These are phyloP conservation scores for Botryotinia narcissicola DNA, from an alignment of 2,329 filamentous ascomycete genomes.

Conservation along the genomic window DNA sequence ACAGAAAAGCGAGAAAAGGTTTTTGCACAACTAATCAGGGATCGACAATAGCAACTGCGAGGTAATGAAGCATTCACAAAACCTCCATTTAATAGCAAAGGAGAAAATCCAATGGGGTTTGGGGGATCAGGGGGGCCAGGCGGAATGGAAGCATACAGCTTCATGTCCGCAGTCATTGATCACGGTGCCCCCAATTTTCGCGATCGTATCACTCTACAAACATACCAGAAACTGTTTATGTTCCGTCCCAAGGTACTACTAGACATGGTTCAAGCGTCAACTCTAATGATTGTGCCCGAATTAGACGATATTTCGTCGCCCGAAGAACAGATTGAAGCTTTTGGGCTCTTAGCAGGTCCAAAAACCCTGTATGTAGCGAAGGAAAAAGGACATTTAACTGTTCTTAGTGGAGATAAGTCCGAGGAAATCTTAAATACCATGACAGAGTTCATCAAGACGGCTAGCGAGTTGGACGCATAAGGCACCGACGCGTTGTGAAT, in stretches of 20 bases:
- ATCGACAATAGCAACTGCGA: constrained; percentile 4
- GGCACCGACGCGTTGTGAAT: background rate
- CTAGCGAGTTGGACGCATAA: background rate
- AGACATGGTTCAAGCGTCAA: background rate
- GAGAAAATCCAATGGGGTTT: background rate
- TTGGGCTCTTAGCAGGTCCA: constrained; percentile 24
- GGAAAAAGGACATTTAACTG: constrained; percentile 35
- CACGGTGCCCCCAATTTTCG: background rate
- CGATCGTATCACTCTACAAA: constrained; percentile 10
- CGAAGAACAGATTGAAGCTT: background rate
- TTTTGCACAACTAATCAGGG: background rate
- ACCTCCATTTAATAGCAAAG: background rate
- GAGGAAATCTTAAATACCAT: constrained; percentile 25
- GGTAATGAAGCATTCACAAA: background rate
- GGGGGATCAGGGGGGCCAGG: background rate
- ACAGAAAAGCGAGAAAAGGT: background rate
- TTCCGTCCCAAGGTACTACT: constrained; percentile 5
- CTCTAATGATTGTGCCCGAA: background rate
- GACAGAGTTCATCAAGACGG: background rate
- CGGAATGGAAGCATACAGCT: background rate
- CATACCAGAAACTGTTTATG: constrained; percentile 7
- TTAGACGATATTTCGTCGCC: background rate
- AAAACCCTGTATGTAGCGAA: constrained; percentile 32
- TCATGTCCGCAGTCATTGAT: background rate
- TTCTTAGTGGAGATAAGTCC: constrained; percentile 31